phyloP scores from a whole-genome alignment of 2,329 filamentous ascomycete species.

The Colletotrichum neosansevieriae region DNA sequence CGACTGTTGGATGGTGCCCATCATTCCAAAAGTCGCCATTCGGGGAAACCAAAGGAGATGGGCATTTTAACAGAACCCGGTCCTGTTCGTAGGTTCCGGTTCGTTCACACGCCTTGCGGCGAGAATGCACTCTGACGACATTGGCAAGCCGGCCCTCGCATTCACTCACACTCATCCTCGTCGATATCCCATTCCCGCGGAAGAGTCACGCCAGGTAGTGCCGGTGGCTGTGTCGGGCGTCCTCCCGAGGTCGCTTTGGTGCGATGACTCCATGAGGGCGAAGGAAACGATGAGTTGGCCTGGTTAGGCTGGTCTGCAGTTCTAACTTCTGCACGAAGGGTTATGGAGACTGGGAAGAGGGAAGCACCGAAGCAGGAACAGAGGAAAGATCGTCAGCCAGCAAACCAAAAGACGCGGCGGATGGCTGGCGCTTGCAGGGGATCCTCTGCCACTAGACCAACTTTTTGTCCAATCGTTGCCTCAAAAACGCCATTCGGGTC shows the following conservation, averaged over 20 bases:
- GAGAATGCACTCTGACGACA: conserved; percentile 42
- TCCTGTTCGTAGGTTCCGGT: conserved; percentile 33
- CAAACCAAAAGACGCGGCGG: conserved; percentile 25
- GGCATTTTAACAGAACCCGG: conserved; percentile 40
- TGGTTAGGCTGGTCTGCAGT: conserved; percentile 14
- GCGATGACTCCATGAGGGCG: conserved; percentile 21
- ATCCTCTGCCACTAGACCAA: not conserved
- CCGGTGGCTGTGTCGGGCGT: conserved; percentile 34
- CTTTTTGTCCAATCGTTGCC: conserved; percentile 24
- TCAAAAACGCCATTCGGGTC: conserved; percentile 8
- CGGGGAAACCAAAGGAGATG: conserved; percentile 32
- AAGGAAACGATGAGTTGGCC: conserved; percentile 28
- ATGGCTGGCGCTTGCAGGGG: conserved; percentile 40
- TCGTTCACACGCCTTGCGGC: conserved; percentile 25
- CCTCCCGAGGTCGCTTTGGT: conserved; percentile 11
- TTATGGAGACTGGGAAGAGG: conserved; percentile 32
- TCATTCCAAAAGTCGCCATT: conserved; percentile 44
- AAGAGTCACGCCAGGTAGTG: conserved; percentile 34
- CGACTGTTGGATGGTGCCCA: conserved; percentile 44
- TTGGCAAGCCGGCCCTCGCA: conserved; percentile 31
- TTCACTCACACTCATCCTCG: not conserved
- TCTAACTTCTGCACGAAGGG: conserved; percentile 37
- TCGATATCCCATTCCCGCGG: conserved; percentile 11
- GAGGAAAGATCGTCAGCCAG: conserved; percentile 38
- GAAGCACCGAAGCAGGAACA: conserved; percentile 41